Percentiles rank a stretch among this genome's conserved stretches.
Conservation (phyloP, 371 early-diverging fungal genomes). For the Chytridium lagenaria region DNA sequence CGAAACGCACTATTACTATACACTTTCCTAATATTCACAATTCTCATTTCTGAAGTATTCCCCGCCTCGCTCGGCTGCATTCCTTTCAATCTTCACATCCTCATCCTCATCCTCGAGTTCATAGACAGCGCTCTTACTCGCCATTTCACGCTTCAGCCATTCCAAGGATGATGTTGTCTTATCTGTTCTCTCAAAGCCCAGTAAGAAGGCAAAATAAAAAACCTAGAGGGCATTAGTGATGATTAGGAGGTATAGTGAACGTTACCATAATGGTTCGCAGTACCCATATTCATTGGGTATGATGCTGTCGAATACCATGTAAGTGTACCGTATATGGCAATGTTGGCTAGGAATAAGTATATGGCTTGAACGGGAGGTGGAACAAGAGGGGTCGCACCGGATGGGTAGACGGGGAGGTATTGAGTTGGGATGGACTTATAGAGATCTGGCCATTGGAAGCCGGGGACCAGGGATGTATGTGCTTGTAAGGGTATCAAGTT, state of each 20-base stretch:
- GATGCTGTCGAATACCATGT: constrained; percentile 67
- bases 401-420: constrained; percentile 54
- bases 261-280: constrained; percentile 45
- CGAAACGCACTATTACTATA: constrained; percentile 56
- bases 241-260: neutral
- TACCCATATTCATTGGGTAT: constrained; percentile 72
- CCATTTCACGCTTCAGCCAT: constrained; percentile 37
- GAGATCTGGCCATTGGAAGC: constrained; percentile 60
- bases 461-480: constrained; percentile 58
- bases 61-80: constrained; percentile 34
- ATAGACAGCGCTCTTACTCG: neutral
- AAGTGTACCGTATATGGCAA: constrained; percentile 55
- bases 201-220: constrained; percentile 66
- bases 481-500: constrained; percentile 59
- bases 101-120: constrained; percentile 57
- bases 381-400: constrained; percentile 4
- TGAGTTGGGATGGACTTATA: constrained; percentile 52
- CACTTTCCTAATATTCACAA: constrained; percentile 69
- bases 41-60: constrained; percentile 59
- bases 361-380: constrained; percentile 26
- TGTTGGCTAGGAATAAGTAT: constrained; percentile 64
- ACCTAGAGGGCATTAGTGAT: constrained; percentile 28
- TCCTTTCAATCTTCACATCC: constrained; percentile 50
- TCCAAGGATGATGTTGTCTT: constrained; percentile 23
- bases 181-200: constrained; percentile 52